A percentile compares a stretch with the other conserved stretches of the same genome.
These are phyloP conservation scores for Flagelloscypha sp. DNA, from an alignment of 768 basidiomycete species.

Conservation along the genomic window DNA sequence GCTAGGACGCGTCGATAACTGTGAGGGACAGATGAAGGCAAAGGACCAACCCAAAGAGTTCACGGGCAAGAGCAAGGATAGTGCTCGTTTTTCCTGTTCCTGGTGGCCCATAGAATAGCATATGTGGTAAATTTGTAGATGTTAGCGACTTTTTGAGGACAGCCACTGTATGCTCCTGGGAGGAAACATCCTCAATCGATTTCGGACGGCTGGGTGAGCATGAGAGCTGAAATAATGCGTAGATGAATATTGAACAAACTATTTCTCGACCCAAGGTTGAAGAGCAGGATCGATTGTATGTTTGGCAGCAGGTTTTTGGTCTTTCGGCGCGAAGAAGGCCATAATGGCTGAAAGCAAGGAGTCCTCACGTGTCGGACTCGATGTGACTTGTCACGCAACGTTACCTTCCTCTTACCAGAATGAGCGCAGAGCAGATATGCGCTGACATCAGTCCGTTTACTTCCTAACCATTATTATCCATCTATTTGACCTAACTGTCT, in stretches of 20 bases:
- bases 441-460: no score
- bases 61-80: slow-evolving; percentile 86
- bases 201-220: slow-evolving; percentile 68
- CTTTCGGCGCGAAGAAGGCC: slow-evolving; percentile 57
- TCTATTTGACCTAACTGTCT: not conserved
- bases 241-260: slow-evolving; percentile 45
- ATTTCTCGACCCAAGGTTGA: slow-evolving; percentile 99
- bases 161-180: slow-evolving; percentile 93
- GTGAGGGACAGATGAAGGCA: not conserved
- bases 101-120: slow-evolving; percentile 99
- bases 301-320: slow-evolving; percentile 32
- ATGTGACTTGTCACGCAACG: slow-evolving; percentile 15
- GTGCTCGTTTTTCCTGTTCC: slow-evolving; percentile 99
- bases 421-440: no score
- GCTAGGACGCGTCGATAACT: slow-evolving; percentile 30
- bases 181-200: slow-evolving; percentile 95
- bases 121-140: slow-evolving; percentile 96
- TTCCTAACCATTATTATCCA: no score
- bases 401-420: slow-evolving; percentile 25
- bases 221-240: slow-evolving; percentile 5
- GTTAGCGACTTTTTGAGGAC: slow-evolving; percentile 86
- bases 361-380: slow-evolving; percentile 17
- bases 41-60: slow-evolving; percentile 81
- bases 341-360: slow-evolving; percentile 25
- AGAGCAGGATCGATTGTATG: slow-evolving; percentile 46